These are phyloP conservation scores for Orbilia blumenaviensis DNA, from an alignment of 2,329 filamentous ascomycete species.

Conservation along the genomic window DNA sequence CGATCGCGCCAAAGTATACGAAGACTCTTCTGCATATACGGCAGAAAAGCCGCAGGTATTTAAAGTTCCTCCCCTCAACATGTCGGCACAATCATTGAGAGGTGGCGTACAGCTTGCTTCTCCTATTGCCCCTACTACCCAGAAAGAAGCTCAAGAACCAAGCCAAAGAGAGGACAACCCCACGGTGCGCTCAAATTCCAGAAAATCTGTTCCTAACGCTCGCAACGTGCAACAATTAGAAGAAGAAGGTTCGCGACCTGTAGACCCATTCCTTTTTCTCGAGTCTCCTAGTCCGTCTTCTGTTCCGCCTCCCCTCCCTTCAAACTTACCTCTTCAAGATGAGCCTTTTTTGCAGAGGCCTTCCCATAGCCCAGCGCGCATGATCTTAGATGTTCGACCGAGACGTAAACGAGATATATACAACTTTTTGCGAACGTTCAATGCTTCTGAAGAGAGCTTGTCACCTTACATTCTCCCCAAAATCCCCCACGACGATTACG, in stretches of 20 bases:
- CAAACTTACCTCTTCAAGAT: conserved; percentile 54
- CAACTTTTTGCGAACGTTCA: conserved; percentile 51
- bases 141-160: conserved; percentile 52
- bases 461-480: conserved; percentile 45
- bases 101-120: conserved; percentile 55
- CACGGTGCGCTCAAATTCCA: conserved; percentile 51
- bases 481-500: conserved; percentile 47
- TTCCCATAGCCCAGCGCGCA: conserved; percentile 52
- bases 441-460: conserved; percentile 42
- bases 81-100: conserved; percentile 54
- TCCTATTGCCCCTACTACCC: conserved; percentile 53
- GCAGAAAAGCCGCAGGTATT: conserved; percentile 54
- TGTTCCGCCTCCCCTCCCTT: conserved; percentile 54
- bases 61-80: conserved; percentile 54
- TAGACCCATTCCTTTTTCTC: conserved; percentile 54
- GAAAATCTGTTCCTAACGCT: conserved; percentile 55
- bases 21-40: conserved; percentile 52
- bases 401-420: conserved; percentile 49
- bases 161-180: conserved; percentile 50
- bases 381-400: conserved; percentile 53
- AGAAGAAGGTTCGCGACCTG: conserved; percentile 54
- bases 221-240: conserved; percentile 54
- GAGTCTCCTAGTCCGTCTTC: conserved; percentile 54
- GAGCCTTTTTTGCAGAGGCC: conserved; percentile 50
- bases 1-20: conserved; percentile 38